phyloP scores from a whole-genome alignment of 1,284 basidiomycete species.

The Rhodofomes roseus region DNA sequence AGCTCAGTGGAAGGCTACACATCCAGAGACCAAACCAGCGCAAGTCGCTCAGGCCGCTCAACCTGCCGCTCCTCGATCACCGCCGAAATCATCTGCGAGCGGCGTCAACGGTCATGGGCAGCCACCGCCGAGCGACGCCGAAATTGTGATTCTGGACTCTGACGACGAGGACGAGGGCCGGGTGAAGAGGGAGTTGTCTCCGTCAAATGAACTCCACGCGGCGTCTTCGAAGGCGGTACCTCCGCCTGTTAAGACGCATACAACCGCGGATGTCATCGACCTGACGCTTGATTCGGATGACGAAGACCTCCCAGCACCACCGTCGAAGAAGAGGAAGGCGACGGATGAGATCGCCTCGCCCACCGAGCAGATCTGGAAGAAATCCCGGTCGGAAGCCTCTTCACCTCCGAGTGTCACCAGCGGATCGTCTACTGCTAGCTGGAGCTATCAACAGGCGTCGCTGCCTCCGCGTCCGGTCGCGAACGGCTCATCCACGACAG shows the following conservation, averaged over 20 bases:
- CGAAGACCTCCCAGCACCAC: slow-evolving; percentile 39
- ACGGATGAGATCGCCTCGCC: slow-evolving; percentile 51
- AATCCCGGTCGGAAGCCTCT: slow-evolving; percentile 46
- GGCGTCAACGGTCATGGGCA: slow-evolving; percentile 36
- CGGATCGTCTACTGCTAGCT: slow-evolving; percentile 8
- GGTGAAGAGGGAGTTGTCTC: slow-evolving; percentile 70
- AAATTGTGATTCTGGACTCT: slow-evolving; percentile 75
- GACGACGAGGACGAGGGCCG: slow-evolving; percentile 71
- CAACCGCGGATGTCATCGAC: slow-evolving; percentile 69
- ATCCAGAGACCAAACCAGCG: slow-evolving; percentile 34
- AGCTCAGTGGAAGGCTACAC: slow-evolving; percentile 57
- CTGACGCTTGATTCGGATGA: slow-evolving; percentile 76
- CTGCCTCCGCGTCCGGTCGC: slow-evolving; percentile 1
- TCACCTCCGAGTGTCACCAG: background rate
- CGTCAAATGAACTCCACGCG: slow-evolving; percentile 43
- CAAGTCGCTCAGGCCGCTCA: slow-evolving; percentile 29
- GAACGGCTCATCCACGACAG: slow-evolving; percentile 7
- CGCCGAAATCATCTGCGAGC: slow-evolving; percentile 19
- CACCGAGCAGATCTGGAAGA: slow-evolving; percentile 71
- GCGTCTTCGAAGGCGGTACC: slow-evolving; percentile 26
- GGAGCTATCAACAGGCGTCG: slow-evolving; percentile 13
- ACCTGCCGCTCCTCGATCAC: slow-evolving; percentile 21
- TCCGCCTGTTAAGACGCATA: slow-evolving; percentile 21
- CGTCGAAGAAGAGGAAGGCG: slow-evolving; percentile 43
- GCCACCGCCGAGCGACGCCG: slow-evolving; percentile 45